A percentile compares a stretch with the other conserved stretches of the same genome.
These are phyloP conservation scores for Colletotrichum tropicale DNA, from an alignment of 2,329 filamentous ascomycete species.

Conservation along the genomic window DNA sequence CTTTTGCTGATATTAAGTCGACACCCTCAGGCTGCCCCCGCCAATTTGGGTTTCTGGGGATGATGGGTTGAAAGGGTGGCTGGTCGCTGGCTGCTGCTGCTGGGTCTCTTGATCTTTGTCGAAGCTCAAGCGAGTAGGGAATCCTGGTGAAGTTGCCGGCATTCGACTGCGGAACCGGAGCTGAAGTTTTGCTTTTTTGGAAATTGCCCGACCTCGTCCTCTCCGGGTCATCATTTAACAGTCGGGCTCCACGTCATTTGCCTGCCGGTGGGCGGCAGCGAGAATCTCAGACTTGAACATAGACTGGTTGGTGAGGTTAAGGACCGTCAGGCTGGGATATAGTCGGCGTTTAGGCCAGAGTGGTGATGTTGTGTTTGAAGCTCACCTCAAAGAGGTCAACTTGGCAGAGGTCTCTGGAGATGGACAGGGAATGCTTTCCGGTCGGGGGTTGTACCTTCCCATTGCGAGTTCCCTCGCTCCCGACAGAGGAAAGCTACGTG, in stretches of 20 bases:
- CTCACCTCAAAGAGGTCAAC: neutral
- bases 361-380: neutral
- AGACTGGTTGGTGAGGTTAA: neutral
- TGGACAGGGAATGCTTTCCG: neutral
- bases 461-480: neutral
- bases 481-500: neutral
- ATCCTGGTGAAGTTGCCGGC: neutral
- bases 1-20: slow-evolving; percentile 7
- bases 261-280: neutral
- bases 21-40: slow-evolving; percentile 6
- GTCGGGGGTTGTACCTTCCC: neutral
- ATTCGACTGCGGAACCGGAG: slow-evolving; percentile 1
- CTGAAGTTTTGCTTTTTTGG: neutral
- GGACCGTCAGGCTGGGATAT: neutral
- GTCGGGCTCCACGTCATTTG: neutral
- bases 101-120: neutral
- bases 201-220: neutral
- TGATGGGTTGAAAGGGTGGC: neutral
- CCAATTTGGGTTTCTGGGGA: neutral
- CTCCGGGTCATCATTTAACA: neutral
- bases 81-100: neutral
- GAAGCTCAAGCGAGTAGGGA: neutral
- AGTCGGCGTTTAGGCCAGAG: neutral
- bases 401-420: neutral
- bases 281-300: neutral